Conservation (phyloP, 2,329 filamentous ascomycete species). For the Stachybotrys echinatus region DNA sequence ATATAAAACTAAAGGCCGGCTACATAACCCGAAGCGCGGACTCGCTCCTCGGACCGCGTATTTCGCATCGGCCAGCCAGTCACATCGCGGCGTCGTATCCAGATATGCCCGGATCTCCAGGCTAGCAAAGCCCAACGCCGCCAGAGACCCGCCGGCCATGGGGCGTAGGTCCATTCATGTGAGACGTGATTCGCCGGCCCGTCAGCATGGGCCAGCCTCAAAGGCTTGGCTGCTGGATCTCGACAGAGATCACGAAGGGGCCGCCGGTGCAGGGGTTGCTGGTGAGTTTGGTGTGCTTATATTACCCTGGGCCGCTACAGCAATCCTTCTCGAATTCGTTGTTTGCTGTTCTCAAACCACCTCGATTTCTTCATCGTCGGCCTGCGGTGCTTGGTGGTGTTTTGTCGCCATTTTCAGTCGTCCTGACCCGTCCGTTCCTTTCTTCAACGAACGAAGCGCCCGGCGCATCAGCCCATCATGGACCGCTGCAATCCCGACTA, state of each 20-base stretch:
- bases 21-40: background rate
- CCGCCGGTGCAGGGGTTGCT: too few species aligned
- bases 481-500: conserved; percentile 13
- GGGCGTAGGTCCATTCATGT: background rate
- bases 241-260: background rate
- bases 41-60: background rate
- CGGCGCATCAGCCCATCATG: conserved; percentile 3
- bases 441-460: background rate
- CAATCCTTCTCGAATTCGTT: background rate
- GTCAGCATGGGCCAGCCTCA: background rate
- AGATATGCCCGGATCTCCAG: background rate
- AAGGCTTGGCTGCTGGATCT: background rate
- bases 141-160: background rate
- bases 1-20: background rate
- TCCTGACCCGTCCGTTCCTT: background rate
- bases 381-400: too few species aligned
- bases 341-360: background rate
- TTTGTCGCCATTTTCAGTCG: background rate
- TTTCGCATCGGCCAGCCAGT: background rate
- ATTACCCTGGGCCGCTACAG: conserved; percentile 2
- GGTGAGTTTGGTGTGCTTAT: background rate
- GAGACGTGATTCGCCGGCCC: background rate
- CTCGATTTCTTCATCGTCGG: background rate
- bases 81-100: background rate
- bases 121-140: background rate